Percentiles rank a stretch among this genome's conserved stretches.
phyloP scores from a whole-genome alignment of 148 eudicot species.

The Camellia lanceoleosa region DNA sequence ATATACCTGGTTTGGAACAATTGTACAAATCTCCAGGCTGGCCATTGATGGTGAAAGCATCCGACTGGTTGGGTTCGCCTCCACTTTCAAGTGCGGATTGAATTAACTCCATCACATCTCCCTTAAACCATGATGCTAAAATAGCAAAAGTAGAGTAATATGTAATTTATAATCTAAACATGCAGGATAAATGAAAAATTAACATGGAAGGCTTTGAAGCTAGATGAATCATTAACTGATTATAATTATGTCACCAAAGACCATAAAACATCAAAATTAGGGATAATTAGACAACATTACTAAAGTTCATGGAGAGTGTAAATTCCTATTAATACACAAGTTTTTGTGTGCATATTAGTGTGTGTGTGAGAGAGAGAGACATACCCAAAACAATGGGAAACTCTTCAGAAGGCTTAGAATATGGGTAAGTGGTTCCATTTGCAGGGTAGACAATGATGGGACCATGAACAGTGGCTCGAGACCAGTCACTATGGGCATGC shows the following conservation, averaged over 20 bases:
- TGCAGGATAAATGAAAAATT: no score
- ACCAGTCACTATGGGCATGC: constrained; percentile 11
- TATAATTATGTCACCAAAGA: no score
- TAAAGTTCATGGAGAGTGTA: no score
- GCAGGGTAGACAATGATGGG: not conserved
- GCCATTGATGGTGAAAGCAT: constrained; percentile 35
- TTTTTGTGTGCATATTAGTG: not conserved
- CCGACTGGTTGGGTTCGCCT: constrained; percentile 21
- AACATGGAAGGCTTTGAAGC: not conserved
- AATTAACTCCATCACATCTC: constrained; percentile 27
- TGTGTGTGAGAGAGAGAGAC: not conserved
- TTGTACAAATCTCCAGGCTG: constrained; percentile 34
- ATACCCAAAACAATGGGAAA: constrained; percentile 9
- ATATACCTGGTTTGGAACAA: constrained; percentile 25
- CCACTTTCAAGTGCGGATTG: constrained; percentile 15
- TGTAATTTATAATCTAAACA: no score
- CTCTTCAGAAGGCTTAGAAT: not conserved
- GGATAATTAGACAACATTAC: not conserved
- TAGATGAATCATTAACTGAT: no score
- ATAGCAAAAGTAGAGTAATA: not conserved
- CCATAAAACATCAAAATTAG: no score
- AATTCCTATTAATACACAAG: no score
- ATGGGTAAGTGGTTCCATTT: not conserved
- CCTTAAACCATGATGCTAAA: constrained; percentile 24
- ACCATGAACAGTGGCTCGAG: constrained; percentile 12